Conservation (phyloP, 441 rosid species). For the Eutrema salsugineum region DNA sequence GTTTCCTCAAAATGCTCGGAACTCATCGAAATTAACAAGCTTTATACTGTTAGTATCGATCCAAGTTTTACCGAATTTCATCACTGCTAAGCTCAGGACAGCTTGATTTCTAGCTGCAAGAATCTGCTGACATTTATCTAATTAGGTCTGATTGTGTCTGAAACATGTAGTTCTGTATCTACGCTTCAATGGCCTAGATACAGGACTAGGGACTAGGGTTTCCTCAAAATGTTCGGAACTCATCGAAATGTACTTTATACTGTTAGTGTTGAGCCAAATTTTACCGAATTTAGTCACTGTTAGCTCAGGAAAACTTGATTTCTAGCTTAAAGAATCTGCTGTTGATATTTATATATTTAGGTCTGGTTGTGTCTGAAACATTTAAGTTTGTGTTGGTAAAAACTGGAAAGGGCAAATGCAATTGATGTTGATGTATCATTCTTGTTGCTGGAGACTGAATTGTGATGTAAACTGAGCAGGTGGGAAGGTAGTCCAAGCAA, state of each 20-base stretch:
- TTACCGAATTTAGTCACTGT: neutral
- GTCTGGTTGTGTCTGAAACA: neutral
- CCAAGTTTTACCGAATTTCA: neutral
- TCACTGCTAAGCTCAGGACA: neutral
- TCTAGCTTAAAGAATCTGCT: neutral
- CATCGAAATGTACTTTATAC: neutral
- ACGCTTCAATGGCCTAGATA: neutral
- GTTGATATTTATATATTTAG: neutral
- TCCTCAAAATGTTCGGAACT: neutral
- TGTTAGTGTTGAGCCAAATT: neutral
- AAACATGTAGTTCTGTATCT: neutral
- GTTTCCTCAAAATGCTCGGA: neutral
- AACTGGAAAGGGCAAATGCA: too few relatives aligned
- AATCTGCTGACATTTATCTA: neutral
- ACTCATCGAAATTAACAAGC: neutral
- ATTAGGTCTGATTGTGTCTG: neutral
- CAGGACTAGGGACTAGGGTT: neutral
- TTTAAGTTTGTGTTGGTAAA: neutral
- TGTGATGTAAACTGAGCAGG: constrained; percentile 20
- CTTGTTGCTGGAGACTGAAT: neutral
- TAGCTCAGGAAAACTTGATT: neutral
- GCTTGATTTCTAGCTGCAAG: neutral
- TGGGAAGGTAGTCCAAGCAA: constrained; percentile 47
- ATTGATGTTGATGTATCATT: neutral
- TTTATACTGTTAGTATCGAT: neutral